These are phyloP conservation scores for Cyberlindnera suaveolens DNA, from an alignment of 805 yeast species.

Conservation along the genomic window DNA sequence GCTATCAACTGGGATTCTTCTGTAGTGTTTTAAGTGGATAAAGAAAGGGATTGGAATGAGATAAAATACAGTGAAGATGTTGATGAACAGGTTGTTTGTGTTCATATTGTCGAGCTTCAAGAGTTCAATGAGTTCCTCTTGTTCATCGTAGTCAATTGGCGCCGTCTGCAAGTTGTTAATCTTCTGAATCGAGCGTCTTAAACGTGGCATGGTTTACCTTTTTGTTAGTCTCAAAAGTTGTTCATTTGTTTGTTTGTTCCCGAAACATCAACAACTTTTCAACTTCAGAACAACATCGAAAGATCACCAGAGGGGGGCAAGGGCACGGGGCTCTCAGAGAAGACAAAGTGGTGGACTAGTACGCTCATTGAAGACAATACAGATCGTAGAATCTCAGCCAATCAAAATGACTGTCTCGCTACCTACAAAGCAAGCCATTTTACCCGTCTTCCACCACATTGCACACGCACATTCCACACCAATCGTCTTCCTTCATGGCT, in stretches of 20 bases:
- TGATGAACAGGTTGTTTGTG: conserved; percentile 12
- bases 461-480: conserved; percentile 22
- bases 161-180: conserved; percentile 8
- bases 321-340: too few species aligned
- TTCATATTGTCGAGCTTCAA: conserved; percentile 8
- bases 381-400: too few species aligned
- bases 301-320: too few species aligned
- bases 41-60: conserved; percentile 13
- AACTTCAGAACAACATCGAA: too few species aligned
- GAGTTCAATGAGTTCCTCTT: conserved; percentile 15
- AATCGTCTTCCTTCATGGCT: conserved; percentile 46
- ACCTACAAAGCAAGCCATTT: conserved; percentile 1
- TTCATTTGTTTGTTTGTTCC: neutral
- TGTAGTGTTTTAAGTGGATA: conserved; percentile 10
- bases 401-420: neutral
- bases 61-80: conserved; percentile 11
- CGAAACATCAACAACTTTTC: neutral
- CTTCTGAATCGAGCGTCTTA: conserved; percentile 9
- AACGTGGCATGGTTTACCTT: conserved; percentile 10
- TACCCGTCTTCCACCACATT: conserved; percentile 5
- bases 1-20: conserved; percentile 6
- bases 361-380: too few species aligned
- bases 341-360: too few species aligned
- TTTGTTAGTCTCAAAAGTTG: neutral
- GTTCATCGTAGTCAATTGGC: conserved; percentile 16